These are phyloP conservation scores for Amphichorda felina DNA, from an alignment of 2,329 filamentous ascomycete species.

Conservation along the genomic window DNA sequence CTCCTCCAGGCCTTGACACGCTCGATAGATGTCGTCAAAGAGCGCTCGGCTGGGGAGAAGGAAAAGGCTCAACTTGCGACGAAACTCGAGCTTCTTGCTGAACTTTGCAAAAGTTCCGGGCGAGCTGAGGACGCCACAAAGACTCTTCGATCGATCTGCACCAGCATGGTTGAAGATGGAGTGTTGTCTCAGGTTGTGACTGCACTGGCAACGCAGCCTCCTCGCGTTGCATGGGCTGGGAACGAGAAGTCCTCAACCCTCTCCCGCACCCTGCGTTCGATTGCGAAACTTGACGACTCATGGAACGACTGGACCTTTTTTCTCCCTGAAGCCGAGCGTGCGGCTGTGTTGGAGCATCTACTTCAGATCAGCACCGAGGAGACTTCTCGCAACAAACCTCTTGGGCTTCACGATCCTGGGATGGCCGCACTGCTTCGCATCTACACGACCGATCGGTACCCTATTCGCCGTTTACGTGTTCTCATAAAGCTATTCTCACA, in stretches of 20 bases:
- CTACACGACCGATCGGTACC: constrained; percentile 36
- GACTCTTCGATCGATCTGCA: constrained; percentile 48
- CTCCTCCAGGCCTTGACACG: constrained; percentile 47
- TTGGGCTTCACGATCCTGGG: constrained; percentile 30
- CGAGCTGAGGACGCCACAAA: constrained; percentile 44
- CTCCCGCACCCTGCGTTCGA: constrained; percentile 45
- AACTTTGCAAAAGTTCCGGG: constrained; percentile 41
- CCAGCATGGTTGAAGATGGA: constrained; percentile 46
- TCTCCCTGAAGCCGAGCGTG: constrained; percentile 37
- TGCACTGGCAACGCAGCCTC: constrained; percentile 34
- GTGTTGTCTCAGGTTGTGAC: constrained; percentile 40
- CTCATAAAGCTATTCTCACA: constrained; percentile 35
- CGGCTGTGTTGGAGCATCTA: constrained; percentile 48
- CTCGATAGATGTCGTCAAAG: constrained; percentile 50
- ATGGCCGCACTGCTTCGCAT: constrained; percentile 35
- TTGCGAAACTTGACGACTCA: constrained; percentile 47
- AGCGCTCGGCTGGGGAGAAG: constrained; percentile 40
- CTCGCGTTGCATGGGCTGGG: constrained; percentile 39
- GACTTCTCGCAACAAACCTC: constrained; percentile 17
- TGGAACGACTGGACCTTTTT: constrained; percentile 44
- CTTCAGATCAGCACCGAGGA: constrained; percentile 34
- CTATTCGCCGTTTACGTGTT: constrained; percentile 39
- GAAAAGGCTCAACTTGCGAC: constrained; percentile 45
- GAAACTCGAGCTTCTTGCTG: constrained; percentile 57
- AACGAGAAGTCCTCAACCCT: constrained; percentile 38